These are phyloP conservation scores for Suillus luteus DNA, from an alignment of 768 basidiomycete genomes.

Conservation along the genomic window DNA sequence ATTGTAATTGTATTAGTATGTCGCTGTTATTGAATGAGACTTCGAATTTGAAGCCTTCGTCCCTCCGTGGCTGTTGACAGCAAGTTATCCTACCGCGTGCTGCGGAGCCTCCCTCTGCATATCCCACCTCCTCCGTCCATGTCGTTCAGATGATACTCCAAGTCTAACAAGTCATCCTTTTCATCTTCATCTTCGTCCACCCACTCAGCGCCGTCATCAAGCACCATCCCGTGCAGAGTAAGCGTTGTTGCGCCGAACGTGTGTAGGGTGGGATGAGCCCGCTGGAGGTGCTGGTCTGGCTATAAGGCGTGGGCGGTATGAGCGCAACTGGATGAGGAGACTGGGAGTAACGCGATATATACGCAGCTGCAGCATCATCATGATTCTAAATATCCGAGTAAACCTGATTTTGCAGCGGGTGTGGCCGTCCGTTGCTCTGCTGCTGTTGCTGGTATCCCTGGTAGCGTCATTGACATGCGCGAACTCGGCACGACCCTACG, in stretches of 20 bases:
- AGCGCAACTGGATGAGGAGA: constrained; percentile 72
- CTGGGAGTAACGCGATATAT: constrained; percentile 59
- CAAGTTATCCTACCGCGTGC: constrained; percentile 56
- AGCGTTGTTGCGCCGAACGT: constrained; percentile 54
- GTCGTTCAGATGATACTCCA: constrained; percentile 76
- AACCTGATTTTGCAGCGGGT: constrained; percentile 41
- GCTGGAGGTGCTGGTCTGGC: constrained; percentile 56
- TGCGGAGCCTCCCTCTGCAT: constrained; percentile 72
- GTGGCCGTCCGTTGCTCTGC: constrained; percentile 28
- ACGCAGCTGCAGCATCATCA: constrained; percentile 60
- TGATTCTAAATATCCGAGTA: constrained; percentile 63
- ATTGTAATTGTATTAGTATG: too few species aligned
- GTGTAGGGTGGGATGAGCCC: constrained; percentile 84
- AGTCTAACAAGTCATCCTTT: constrained; percentile 68
- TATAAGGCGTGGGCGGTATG: constrained; percentile 56
- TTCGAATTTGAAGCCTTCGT: too few species aligned
- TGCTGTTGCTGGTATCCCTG: too few species aligned
- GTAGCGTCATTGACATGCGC: too few species aligned
- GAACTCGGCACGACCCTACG: too few species aligned
- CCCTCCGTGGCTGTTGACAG: neutral
- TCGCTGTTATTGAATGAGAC: too few species aligned
- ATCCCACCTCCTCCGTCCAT: constrained; percentile 74
- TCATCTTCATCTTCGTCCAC: constrained; percentile 74
- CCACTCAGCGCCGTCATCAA: constrained; percentile 63
- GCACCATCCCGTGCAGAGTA: constrained; percentile 34